Evolutionary conservation across 495 filamentous ascomycete genomes (phyloP), one percentile per base, ranked within the genome.

Genomic region (Sordaria brevicollis): DNA sequence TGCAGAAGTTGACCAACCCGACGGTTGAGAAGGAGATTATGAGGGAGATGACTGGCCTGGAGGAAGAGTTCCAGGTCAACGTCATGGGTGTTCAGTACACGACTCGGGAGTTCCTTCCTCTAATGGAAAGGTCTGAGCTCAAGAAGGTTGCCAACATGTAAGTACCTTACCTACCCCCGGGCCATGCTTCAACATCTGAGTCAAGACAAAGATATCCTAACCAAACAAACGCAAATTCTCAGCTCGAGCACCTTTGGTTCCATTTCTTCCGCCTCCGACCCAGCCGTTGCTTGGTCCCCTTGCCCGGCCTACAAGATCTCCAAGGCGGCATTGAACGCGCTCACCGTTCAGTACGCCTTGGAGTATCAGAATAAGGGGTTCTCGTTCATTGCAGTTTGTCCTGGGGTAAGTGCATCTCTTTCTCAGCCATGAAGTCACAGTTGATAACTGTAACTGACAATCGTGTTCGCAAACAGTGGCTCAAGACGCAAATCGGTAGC

Each of bases 321-420:
- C 37, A 88, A 87, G 73, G 82, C 85, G 0, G 83, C 82, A 2
- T 67, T 85, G 66, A 86, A 87, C 67, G 81, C 82, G 74, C 71
- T 87, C 5, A 86, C 81, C 3, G 77, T 82, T 0, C 82, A 86
- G 69, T 85, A 85, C 67, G 78, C 84, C 1, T 69, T 79, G 43
- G 73, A 77, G 17, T 82, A 80, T 68, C 79, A 73, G 2, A 70
- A 78, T 5, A 75, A 83, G 9, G 81, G 82, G 0, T 84, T 87
- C 65, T 81, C 79, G 0, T 79, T 86, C 34, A 68, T 86, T 36
- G 78, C 79, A 8, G 35, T 86, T 34, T 78, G 71, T 57, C 85
- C 85, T 8, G 85, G 85, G 3, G 84, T 85, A 21, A 33, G n/a
- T 66, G 9, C 8, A 49, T 49, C 41, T 70, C 25, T 25, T 21